Conservation (phyloP, 2,329 filamentous ascomycete species). For the Diaporthe humulicola region DNA sequence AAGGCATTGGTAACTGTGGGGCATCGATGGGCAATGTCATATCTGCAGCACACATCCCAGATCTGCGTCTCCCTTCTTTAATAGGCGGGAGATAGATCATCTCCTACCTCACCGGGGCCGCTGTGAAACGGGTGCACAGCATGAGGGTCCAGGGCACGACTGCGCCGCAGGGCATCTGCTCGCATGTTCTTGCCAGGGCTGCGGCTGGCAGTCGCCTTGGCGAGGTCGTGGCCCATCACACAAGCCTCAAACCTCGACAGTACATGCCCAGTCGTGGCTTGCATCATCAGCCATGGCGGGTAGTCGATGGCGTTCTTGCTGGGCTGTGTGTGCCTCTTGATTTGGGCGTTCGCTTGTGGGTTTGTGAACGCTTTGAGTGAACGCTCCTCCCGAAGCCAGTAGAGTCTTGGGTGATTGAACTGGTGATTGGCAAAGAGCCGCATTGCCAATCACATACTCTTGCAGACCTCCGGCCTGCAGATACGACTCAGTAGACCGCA, state of each 20-base stretch:
- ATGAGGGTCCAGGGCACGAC: constrained; percentile 18
- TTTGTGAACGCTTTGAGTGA: constrained; percentile 1
- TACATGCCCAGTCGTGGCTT: constrained; percentile 20
- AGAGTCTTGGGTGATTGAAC: background rate
- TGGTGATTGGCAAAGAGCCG: constrained; percentile 29
- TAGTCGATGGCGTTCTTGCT: constrained; percentile 2
- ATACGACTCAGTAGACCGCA: constrained; percentile 31
- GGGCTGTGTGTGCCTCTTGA: background rate
- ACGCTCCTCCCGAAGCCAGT: constrained; percentile 6
- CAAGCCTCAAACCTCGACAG: background rate
- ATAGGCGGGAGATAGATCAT: constrained; percentile 31
- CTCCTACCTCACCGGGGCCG: constrained; percentile 35
- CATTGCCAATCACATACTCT: constrained; percentile 28
- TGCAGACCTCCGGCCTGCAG: constrained; percentile 29
- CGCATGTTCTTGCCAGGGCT: constrained; percentile 19
- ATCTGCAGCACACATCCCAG: constrained; percentile 21
- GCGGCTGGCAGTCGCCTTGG: constrained; percentile 19
- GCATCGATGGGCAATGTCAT: background rate
- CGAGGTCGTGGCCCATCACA: constrained; percentile 16
- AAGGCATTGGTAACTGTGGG: constrained; percentile 9
- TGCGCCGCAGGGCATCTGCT: constrained; percentile 18
- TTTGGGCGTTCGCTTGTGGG: background rate
- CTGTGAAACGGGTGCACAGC: constrained; percentile 15
- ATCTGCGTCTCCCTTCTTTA: constrained; percentile 11
- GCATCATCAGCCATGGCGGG: constrained; percentile 17